Base-by-base conservation (phyloP, 192 early-diverging fungal species). In the Backusella macrospora region DNA sequence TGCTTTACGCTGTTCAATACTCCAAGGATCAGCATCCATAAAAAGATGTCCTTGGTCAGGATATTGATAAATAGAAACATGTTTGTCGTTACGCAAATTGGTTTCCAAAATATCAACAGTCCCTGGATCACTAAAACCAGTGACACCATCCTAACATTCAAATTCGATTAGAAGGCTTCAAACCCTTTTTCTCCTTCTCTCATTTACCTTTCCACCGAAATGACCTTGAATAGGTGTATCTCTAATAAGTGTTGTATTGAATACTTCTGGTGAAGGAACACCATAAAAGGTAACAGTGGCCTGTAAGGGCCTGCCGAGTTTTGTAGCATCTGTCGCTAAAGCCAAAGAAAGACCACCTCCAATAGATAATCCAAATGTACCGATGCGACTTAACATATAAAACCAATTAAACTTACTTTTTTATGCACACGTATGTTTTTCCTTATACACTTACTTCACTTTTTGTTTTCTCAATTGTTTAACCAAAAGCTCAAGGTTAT, bases 361-460 rank as follows among this genome's bases (percentile, higher is more conserved):
- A 75, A 86, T 84, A 68, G 81, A 86, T 71, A 86, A 84, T 14
- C 85, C 85, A 43, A 83, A 43, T 6, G 76, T 64, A 5, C 78
- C 85, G 42, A 86, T 79, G 62, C 84, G 82, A 12, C 83, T 68
- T 63, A 7, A 45, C n/a, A 18, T 0, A 49, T 44, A 7, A 6
- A 72, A 42, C 9, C 7, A 65, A n/a, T 47, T 44, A 65, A 26
- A 65, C 16, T 40, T 44, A 42, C 13, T 6, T 40, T 12, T 18
- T 2, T 18, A 71, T 34, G 52, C 16, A 71, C 8, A 29, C 29
- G 44, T 68, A 43, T 38, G 6, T 14, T 26, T 12, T 14, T 2
- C n/a, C 9, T 4, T 9, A 46, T 21, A 40, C 12, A 68, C 70
- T 48, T 77, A 76, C 76, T 44, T 62, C 14, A 77, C 62, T 48